Evolutionary conservation across 208 protist genomes (phyloP), one percentile per base, ranked within the genome.

Genomic region (Acanthamoeba quina): DNA sequence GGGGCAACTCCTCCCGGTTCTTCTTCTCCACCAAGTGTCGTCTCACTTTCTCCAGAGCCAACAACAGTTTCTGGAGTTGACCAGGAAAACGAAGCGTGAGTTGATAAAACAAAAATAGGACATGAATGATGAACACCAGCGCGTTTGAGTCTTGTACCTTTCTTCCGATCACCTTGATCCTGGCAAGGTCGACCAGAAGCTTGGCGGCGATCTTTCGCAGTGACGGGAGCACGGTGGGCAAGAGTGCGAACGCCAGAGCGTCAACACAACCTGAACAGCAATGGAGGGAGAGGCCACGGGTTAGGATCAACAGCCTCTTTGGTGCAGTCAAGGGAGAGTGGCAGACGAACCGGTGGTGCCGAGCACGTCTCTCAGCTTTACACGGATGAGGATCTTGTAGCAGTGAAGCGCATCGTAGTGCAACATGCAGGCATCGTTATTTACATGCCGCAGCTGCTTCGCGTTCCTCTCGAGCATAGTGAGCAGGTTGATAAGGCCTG

Each of bases 151-250:
- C 68, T 31, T 17, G 41, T 7, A 90, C 83, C 62, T 90, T 90
- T 90, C 62, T 62, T 19, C 83, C 83, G 26, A 74, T n/a, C 26
- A 64, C 24, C 29, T 90, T 90, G 54, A 90, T 72, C 21, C 62
- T 26, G 24, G 83, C 62, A 37, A 90, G 62, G 24, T 90, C 83
- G 58, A n/a, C 44, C 6, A 90, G 62, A 11, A 90, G 54, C 54
- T 90, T 90, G 31, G 62, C 54, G 5, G 83, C 83, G 24, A 90
- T 90, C 83, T 90, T 90, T 21, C 83, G 83, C 54, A 90, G 54
- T 0, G 49, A 70, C 5, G 83, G 83, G 5, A 41, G 56, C 34
- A 72, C 54, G 19, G 21, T 74, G 58, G 83, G 83, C 83, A 90
- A 49, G 5, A 90, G 34, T 6, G 83, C 44, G 31, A 90, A 90